These are phyloP conservation scores for Yamadazyma scolyti DNA, from an alignment of 805 yeast species.

Conservation along the genomic window DNA sequence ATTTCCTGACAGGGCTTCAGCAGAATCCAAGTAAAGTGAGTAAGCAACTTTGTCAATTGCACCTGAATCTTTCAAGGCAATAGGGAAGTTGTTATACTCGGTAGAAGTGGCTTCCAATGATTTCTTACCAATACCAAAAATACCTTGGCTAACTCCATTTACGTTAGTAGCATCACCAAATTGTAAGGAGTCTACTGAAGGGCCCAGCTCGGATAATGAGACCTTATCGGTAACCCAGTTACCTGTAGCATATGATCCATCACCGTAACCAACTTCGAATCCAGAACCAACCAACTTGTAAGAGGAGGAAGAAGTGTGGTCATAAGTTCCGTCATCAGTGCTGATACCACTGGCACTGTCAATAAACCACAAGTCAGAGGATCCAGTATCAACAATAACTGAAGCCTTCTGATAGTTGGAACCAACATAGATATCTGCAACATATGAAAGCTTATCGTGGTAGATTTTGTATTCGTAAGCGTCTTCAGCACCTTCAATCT, in stretches of 20 bases:
- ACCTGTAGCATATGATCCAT: constrained; percentile 37
- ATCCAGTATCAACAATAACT: not conserved
- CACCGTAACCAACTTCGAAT: constrained; percentile 45
- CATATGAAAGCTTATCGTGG: constrained; percentile 3
- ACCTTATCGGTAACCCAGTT: constrained; percentile 12
- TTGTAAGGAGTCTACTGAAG: constrained; percentile 7
- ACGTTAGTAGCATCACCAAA: constrained; percentile 5
- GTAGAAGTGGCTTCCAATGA: not conserved
- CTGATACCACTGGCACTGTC: not conserved
- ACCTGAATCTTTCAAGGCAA: not conserved
- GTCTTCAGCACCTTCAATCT: not conserved
- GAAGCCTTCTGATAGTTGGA: not conserved
- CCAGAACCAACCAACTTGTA: constrained; percentile 25
- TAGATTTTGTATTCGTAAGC: constrained; percentile 1
- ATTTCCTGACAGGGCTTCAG: constrained; percentile 17
- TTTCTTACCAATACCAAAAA: not conserved
- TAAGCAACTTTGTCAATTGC: constrained; percentile 27
- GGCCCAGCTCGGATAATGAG: constrained; percentile 6
- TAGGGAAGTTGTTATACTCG: not conserved
- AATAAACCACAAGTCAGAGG: not conserved
- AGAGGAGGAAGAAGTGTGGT: constrained; percentile 11
- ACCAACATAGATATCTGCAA: constrained; percentile 3
- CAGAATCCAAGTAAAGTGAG: constrained; percentile 29
- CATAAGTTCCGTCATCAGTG: not conserved
- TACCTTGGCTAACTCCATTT: not conserved